Conservation (phyloP, 208 protist genomes). For the Herpetomonas muscarum region DNA sequence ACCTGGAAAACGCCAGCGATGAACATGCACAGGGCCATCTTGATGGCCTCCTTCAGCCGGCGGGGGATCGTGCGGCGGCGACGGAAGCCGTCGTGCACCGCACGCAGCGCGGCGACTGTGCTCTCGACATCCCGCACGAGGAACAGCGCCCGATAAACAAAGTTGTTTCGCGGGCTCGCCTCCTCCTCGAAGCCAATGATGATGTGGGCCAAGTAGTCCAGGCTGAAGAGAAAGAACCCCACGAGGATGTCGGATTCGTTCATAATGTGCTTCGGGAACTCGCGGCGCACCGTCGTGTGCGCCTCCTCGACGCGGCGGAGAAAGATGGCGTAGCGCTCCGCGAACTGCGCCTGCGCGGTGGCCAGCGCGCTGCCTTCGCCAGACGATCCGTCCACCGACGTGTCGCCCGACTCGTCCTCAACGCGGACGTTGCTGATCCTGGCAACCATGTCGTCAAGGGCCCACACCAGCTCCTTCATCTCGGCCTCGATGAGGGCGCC, state of each 20-base stretch:
- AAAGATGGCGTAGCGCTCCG: neutral
- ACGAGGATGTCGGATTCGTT: conserved; percentile 76
- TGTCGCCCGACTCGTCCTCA: conserved; percentile 32
- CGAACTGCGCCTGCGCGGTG: neutral
- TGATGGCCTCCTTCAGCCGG: conserved; percentile 84
- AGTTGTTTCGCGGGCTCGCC: conserved; percentile 33
- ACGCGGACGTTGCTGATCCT: conserved; percentile 60
- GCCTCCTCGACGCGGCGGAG: conserved; percentile 27
- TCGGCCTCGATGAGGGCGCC: conserved; percentile 40
- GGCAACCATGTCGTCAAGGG: conserved; percentile 75
- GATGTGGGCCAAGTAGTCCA: conserved; percentile 62
- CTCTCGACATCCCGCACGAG: conserved; percentile 60
- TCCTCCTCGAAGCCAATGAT: conserved; percentile 56
- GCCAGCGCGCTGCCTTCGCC: conserved; percentile 19
- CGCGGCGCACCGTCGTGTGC: conserved; percentile 65
- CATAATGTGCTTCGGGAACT: conserved; percentile 72
- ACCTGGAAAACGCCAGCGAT: conserved; percentile 77
- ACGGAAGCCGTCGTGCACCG: conserved; percentile 36
- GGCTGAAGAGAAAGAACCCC: conserved; percentile 80
- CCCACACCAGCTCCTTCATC: conserved; percentile 41
- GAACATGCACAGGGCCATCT: conserved; percentile 64
- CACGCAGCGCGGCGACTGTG: conserved; percentile 31
- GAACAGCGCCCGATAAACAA: conserved; percentile 44
- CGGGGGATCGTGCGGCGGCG: conserved; percentile 59
- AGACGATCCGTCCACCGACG: no score